phyloP scores from a whole-genome alignment of 129 eudicot genomes.

The Flaveria robusta region DNA sequence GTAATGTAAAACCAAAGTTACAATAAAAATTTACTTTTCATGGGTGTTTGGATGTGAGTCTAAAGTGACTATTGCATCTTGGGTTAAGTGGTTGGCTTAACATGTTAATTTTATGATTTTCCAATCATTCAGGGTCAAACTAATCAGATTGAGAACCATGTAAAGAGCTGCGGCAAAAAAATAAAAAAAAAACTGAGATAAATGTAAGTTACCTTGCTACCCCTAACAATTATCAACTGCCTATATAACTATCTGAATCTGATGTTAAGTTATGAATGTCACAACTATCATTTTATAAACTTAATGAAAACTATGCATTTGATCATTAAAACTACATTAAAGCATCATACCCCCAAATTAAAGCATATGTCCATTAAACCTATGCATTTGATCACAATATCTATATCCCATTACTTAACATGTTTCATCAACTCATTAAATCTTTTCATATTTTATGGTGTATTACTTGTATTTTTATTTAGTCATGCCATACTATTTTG shows the following conservation, averaged over 20 bases:
- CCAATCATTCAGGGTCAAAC: constrained; percentile 5
- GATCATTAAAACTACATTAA: not conserved
- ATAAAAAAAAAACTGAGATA: not conserved
- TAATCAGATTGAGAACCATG: constrained; percentile 1
- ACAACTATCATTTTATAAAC: not conserved
- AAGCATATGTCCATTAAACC: not conserved
- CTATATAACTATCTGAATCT: not conserved
- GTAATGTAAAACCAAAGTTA: not conserved
- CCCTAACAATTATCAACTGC: not conserved
- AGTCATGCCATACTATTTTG: not conserved
- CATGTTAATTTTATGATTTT: not conserved
- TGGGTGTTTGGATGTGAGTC: not conserved
- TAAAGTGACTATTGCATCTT: constrained; percentile 9
- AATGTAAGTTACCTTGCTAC: not conserved
- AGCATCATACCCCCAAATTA: not conserved
- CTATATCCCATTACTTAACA: not conserved
- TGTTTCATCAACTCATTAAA: constrained; percentile 4
- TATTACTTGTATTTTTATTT: constrained; percentile 6
- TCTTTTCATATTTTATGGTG: constrained; percentile 8
- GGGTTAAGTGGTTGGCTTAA: constrained; percentile 12
- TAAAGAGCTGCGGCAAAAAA: not conserved
- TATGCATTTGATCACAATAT: constrained; percentile 17
- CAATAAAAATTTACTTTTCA: not conserved
- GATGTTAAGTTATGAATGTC: not conserved
- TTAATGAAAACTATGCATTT: not conserved